Percentiles rank a stretch among this genome's conserved stretches.
Evolutionary conservation across 352 stramenopile genomes (phyloP).

Genomic region (Globisporangium yorkense): DNA sequence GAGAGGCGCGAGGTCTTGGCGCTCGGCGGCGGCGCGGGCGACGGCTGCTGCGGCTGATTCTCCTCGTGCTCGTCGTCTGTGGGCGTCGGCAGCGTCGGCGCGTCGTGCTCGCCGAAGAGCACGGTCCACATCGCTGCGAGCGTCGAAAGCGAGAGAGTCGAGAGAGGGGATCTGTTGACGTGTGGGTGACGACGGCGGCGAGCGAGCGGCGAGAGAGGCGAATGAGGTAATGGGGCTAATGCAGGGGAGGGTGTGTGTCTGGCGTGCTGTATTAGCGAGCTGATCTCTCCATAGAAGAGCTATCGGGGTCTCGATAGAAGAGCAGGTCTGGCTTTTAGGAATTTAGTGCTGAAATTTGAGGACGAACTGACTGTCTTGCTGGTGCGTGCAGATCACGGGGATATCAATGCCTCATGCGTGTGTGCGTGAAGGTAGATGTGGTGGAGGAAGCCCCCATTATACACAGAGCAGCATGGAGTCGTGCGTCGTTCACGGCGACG

Average conservation of each 20-base stretch:
- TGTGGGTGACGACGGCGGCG: background rate
- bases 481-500: background rate
- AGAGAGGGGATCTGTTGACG: too few species aligned
- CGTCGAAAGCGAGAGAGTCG: too few species aligned
- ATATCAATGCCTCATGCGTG: too few species aligned
- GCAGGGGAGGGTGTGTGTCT: background rate
- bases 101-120: slow-evolving; percentile 50
- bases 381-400: too few species aligned
- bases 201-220: background rate
- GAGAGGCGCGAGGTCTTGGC: slow-evolving; percentile 11
- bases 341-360: too few species aligned
- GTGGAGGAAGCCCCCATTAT: background rate
- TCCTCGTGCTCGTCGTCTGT: slow-evolving; percentile 12
- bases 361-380: too few species aligned
- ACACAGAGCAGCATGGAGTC: too few species aligned
- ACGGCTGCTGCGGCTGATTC: slow-evolving; percentile 2
- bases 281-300: too few species aligned
- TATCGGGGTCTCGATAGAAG: too few species aligned
- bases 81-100: slow-evolving; percentile 6
- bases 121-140: slow-evolving; percentile 44
- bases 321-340: too few species aligned
- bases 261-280: background rate
- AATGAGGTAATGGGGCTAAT: too few species aligned
- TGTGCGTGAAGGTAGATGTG: background rate
- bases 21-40: background rate